Conservation (phyloP, 257 asterid species). For the Verbena officinalis region DNA sequence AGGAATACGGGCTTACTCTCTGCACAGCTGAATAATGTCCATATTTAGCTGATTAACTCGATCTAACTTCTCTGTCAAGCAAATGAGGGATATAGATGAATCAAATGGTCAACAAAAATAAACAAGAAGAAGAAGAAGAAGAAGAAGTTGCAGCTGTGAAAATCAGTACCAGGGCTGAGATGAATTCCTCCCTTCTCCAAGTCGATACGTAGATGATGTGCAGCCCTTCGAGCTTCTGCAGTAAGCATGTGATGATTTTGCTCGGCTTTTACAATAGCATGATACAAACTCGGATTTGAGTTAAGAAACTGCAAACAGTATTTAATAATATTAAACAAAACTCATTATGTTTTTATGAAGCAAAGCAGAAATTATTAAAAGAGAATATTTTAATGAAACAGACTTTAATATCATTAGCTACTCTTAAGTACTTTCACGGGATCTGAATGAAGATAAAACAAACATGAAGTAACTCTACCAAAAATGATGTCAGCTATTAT, state of each 20-base stretch:
- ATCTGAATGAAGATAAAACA: not conserved
- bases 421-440: not conserved
- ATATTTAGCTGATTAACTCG: constrained; percentile 67
- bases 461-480: constrained; percentile 6
- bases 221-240: constrained; percentile 82
- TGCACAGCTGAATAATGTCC: constrained; percentile 76
- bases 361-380: not conserved
- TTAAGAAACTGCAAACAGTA: constrained; percentile 71
- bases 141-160: constrained; percentile 13
- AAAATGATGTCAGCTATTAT: constrained; percentile 6
- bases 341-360: not conserved
- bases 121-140: constrained; percentile 12
- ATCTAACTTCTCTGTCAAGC: constrained; percentile 70
- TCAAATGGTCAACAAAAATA: constrained; percentile 3
- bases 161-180: constrained; percentile 68
- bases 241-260: constrained; percentile 66
- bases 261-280: constrained; percentile 81
- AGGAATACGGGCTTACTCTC: constrained; percentile 66
- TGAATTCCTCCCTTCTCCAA: constrained; percentile 98
- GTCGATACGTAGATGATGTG: constrained; percentile 67
- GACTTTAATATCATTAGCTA: not conserved
- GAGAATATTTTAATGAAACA: constrained; percentile 4
- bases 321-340: constrained; percentile 14
- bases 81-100: constrained; percentile 27
- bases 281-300: constrained; percentile 72